Conservation (phyloP, 2,329 filamentous ascomycete genomes). For the Colletotrichum tabaci region DNA sequence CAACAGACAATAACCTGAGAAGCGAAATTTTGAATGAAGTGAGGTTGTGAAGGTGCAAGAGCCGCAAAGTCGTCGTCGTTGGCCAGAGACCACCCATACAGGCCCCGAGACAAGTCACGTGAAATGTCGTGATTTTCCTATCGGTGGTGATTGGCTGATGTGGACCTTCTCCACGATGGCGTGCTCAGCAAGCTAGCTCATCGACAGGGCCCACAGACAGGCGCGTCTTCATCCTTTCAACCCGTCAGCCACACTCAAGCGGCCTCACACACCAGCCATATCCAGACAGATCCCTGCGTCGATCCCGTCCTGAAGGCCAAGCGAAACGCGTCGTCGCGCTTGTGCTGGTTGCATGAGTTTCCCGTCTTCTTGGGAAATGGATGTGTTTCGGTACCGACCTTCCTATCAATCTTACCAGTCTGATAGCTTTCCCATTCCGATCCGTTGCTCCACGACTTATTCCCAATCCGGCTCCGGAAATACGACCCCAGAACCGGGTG, state of each 20-base stretch:
- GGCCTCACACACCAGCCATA: conserved; percentile 16
- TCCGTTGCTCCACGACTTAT: conserved; percentile 12
- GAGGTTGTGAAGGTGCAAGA: conserved; percentile 39
- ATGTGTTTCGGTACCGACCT: conserved; percentile 36
- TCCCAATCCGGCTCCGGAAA: conserved; percentile 12
- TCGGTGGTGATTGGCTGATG: conserved; percentile 34
- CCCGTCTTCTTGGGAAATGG: conserved; percentile 4
- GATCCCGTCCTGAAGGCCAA: conserved; percentile 4
- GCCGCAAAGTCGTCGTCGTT: conserved; percentile 36
- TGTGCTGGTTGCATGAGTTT: conserved; percentile 10
- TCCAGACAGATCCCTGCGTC: conserved; percentile 18
- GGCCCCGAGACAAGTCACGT: conserved; percentile 35
- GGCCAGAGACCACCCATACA: conserved; percentile 35
- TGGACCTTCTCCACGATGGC: conserved; percentile 30
- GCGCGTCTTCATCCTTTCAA: too few relatives aligned
- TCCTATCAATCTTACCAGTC: conserved; percentile 7
- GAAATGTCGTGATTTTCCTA: conserved; percentile 44
- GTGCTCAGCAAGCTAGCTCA: conserved; percentile 32
- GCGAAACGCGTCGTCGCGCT: conserved; percentile 24
- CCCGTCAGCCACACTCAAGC: conserved; percentile 7
- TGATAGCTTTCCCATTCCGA: conserved; percentile 21
- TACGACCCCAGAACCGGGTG: background rate
- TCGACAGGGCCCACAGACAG: background rate
- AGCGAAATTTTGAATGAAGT: conserved; percentile 3
- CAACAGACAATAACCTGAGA: conserved; percentile 25